Evolutionary conservation across 2,329 filamentous ascomycete species (phyloP).

Genomic region (Epicoccum nigrum): DNA sequence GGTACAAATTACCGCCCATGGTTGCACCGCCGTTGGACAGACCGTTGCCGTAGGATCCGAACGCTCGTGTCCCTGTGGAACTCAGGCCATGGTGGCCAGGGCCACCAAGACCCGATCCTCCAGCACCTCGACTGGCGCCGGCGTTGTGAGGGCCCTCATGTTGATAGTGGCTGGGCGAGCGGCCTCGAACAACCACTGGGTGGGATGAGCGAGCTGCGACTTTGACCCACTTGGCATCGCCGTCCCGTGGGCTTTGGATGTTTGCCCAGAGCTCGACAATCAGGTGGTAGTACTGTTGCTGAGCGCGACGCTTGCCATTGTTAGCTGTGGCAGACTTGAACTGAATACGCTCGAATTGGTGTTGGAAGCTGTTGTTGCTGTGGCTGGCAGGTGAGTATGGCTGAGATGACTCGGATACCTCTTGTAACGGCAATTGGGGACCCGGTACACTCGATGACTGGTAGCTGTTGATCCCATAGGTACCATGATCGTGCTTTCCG

Average conservation of each 20-base stretch:
- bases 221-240: conserved; percentile 44
- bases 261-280: conserved; percentile 69
- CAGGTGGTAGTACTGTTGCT: conserved; percentile 93
- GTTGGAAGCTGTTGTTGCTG: conserved; percentile 50
- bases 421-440: conserved; percentile 53
- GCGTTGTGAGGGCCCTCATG: conserved; percentile 54
- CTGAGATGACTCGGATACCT: conserved; percentile 38
- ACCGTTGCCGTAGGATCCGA: conserved; percentile 40
- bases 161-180: conserved; percentile 53
- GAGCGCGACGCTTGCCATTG: conserved; percentile 87
- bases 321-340: conserved; percentile 95
- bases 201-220: conserved; percentile 44
- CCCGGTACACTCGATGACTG: conserved; percentile 41
- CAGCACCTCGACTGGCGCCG: conserved; percentile 40
- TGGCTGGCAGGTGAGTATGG: conserved; percentile 45
- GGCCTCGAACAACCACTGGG: conserved; percentile 50
- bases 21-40: conserved; percentile 39
- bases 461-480: conserved; percentile 47
- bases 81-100: conserved; percentile 65
- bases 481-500: conserved; percentile 53
- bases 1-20: conserved; percentile 43
- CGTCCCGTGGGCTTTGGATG: conserved; percentile 39
- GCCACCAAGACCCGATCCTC: conserved; percentile 40
- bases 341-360: conserved; percentile 85
- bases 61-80: conserved; percentile 63